Evolutionary conservation across 2,329 filamentous ascomycete genomes (phyloP), one percentile per base, ranked within the genome.

Genomic region (Fusarium praegraminearum): DNA sequence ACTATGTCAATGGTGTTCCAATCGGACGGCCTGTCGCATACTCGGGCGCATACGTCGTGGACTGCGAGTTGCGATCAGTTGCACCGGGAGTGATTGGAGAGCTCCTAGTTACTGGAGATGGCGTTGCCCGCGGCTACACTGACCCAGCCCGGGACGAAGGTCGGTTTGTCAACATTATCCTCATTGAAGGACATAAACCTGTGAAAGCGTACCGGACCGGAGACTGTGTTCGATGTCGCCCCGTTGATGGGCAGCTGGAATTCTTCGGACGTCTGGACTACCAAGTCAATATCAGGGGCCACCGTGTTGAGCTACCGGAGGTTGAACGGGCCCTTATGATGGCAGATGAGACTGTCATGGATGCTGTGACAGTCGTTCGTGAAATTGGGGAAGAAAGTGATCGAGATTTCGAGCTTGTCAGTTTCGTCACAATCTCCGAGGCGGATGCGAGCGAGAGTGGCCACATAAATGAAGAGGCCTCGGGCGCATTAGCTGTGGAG

Each of bases 301-400:
- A 78, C 11, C 73, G 77, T 4, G 52, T 79, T 28, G 78, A 79
- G 54, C 54, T 74, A 3, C 70, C 57, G 0, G 77, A 79, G 35
- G 70, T 78, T 4, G 76, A 78, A 22, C 51, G 50, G 11, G 47
- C 47, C 8, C 8, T 49, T 7, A 51, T 51, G 47, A 24, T 30
- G 22, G 47, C 20, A 40, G 24, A 26, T n/a, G 47, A 51, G 32
- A 26, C 32, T 26, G 18, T 40, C 5, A 28, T 35, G 13, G 47
- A 51, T 35, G 47, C 47, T 20, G 57, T 54, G 13, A 52, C 46
- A 28, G 46, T 49, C 13, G 30, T 49, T 49, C 30, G 45, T 49
- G 45, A 38, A 26, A 22, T 50, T 24, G 49, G 49, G 3, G 26
- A 40, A 41, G 26, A 30, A n/a, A 15, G 28, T 40, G 49, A 22